Conservation (phyloP, 1,284 basidiomycete species). For the Apiotrichum laibachii region DNA sequence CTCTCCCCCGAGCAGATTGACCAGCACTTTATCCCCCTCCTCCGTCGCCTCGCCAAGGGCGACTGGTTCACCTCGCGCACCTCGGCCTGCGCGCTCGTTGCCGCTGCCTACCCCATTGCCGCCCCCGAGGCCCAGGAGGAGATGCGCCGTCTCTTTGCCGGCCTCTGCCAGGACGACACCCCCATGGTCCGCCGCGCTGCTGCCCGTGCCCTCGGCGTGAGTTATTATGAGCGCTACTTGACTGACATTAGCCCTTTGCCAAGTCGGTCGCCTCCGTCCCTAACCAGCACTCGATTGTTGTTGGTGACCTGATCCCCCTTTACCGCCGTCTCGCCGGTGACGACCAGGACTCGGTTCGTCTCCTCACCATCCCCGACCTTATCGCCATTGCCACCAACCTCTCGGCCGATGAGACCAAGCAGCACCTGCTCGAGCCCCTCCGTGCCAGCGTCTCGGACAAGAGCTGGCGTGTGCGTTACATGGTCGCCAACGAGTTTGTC, state of each 20-base stretch:
- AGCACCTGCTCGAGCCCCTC: slow-evolving; percentile 83
- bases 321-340: slow-evolving; percentile 93
- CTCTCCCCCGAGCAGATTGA: slow-evolving; percentile 81
- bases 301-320: slow-evolving; percentile 85
- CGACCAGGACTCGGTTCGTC: slow-evolving; percentile 96
- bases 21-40: slow-evolving; percentile 85
- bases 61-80: slow-evolving; percentile 99
- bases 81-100: slow-evolving; percentile 90
- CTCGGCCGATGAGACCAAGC: slow-evolving; percentile 81
- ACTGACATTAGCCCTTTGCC: slow-evolving; percentile 62
- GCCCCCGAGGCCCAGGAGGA: slow-evolving; percentile 77
- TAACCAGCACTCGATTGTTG: slow-evolving; percentile 65
- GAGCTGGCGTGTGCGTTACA: slow-evolving; percentile 98
- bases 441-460: slow-evolving; percentile 87
- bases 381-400: slow-evolving; percentile 88
- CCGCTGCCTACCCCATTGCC: slow-evolving; percentile 84
- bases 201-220: slow-evolving; percentile 90
- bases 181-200: slow-evolving; percentile 98
- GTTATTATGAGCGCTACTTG: slow-evolving; percentile 44
- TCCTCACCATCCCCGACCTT: slow-evolving; percentile 92
- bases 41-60: slow-evolving; percentile 84
- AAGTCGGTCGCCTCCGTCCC: slow-evolving; percentile 60
- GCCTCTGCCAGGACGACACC: slow-evolving; percentile 88
- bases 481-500: slow-evolving; percentile 98
- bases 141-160: slow-evolving; percentile 78